Percentiles rank a stretch among this genome's conserved stretches.
These are phyloP conservation scores for Gynochthodes officinalis DNA, from an alignment of 257 asterid species.

Conservation along the genomic window DNA sequence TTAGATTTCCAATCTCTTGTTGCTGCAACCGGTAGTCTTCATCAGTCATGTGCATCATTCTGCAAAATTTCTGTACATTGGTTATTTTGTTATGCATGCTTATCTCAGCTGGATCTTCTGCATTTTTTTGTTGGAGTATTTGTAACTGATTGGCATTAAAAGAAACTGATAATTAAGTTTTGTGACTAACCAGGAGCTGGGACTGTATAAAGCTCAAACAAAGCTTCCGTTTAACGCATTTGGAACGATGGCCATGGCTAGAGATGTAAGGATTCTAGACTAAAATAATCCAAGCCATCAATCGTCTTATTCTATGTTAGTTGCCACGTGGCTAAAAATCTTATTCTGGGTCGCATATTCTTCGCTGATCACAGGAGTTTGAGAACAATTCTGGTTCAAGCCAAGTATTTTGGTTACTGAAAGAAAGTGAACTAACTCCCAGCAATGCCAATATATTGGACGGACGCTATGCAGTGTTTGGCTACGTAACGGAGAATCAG, in stretches of 20 bases:
- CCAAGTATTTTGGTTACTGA: slow-evolving; percentile 94
- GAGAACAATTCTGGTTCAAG: slow-evolving; percentile 96
- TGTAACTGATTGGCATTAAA: neutral
- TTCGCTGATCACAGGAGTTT: slow-evolving; percentile 57
- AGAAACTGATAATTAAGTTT: slow-evolving; percentile 15
- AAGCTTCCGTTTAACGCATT: slow-evolving; percentile 96
- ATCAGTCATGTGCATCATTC: too few species aligned
- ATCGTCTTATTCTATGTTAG: neutral
- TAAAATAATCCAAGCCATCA: neutral
- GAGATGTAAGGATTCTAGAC: slow-evolving; percentile 60
- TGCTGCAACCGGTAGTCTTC: too few species aligned
- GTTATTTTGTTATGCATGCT: neutral
- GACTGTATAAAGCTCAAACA: slow-evolving; percentile 97
- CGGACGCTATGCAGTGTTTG: slow-evolving; percentile 89
- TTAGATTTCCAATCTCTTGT: too few species aligned
- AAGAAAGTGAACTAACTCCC: slow-evolving; percentile 98
- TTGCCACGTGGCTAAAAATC: slow-evolving; percentile 1
- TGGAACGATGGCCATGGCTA: slow-evolving; percentile 99
- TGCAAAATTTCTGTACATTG: too few species aligned
- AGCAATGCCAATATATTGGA: slow-evolving; percentile 97
- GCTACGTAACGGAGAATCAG: slow-evolving; percentile 79
- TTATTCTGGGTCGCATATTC: slow-evolving; percentile 9
- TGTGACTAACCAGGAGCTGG: slow-evolving; percentile 67
- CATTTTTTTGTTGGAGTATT: neutral
- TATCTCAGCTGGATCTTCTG: neutral